Evolutionary conservation across 495 filamentous ascomycete genomes (phyloP).

Genomic region (Jackrogersella minutella): DNA sequence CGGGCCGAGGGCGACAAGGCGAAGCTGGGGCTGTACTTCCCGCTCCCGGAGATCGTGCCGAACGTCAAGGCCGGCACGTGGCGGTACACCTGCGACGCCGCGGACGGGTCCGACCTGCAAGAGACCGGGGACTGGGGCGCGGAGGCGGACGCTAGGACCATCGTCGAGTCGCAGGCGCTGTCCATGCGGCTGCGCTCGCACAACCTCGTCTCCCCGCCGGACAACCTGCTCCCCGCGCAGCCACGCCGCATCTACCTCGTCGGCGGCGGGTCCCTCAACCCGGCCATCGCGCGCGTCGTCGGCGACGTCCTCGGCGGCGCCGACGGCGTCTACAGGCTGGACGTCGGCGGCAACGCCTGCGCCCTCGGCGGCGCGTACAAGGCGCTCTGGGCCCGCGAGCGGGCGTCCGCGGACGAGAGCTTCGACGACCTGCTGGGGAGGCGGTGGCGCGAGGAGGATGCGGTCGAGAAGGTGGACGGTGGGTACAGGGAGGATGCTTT

Average conservation of each 20-base stretch:
- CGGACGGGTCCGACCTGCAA: constrained; percentile 59
- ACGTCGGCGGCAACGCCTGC: constrained; percentile 96
- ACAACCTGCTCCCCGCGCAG: constrained; percentile 72
- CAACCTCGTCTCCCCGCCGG: constrained; percentile 69
- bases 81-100: constrained; percentile 73
- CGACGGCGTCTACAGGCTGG: constrained; percentile 90
- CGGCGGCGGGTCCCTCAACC: constrained; percentile 87
- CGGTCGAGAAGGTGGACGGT: constrained; percentile 79
- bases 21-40: constrained; percentile 91
- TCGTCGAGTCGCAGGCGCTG: constrained; percentile 93
- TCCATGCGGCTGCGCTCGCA: constrained; percentile 85
- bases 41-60: constrained; percentile 93
- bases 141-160: constrained; percentile 78
- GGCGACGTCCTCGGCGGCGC: constrained; percentile 87
- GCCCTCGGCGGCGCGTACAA: constrained; percentile 96
- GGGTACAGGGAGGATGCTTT: constrained; percentile 80
- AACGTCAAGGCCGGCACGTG: constrained; percentile 84
- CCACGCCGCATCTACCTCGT: constrained; percentile 92
- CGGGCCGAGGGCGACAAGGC: constrained; percentile 61
- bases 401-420: constrained; percentile 62
- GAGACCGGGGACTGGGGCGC: constrained; percentile 47
- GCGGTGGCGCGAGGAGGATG: constrained; percentile 85
- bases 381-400: constrained; percentile 89
- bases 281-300: constrained; percentile 79
- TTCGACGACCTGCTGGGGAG: constrained; percentile 87